Percentiles rank a stretch among this genome's conserved stretches.
phyloP scores from a whole-genome alignment of 768 basidiomycete species.

The Suillus lakei region DNA sequence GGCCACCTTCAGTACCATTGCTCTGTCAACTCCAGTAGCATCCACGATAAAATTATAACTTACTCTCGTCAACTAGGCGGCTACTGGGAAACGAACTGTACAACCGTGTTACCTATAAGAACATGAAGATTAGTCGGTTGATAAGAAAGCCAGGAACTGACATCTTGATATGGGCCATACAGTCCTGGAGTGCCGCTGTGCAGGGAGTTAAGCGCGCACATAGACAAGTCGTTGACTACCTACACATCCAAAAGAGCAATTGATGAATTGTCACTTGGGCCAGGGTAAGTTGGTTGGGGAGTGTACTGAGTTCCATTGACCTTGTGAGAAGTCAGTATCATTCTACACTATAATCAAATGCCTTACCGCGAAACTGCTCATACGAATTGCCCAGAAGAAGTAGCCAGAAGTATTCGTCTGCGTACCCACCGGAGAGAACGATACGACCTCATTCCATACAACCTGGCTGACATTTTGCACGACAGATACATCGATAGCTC shows the following conservation, averaged over 20 bases:
- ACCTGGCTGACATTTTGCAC: conserved; percentile 64
- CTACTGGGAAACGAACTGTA: conserved; percentile 63
- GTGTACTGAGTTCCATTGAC: conserved; percentile 58
- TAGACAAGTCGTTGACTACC: conserved; percentile 28
- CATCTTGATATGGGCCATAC: conserved; percentile 80
- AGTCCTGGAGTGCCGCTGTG: conserved; percentile 71
- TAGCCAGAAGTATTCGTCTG: conserved; percentile 70
- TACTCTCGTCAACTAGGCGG: conserved; percentile 69
- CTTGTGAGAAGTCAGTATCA: conserved; percentile 36
- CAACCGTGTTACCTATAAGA: conserved; percentile 63
- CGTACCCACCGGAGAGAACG: conserved; percentile 68
- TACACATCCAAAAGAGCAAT: conserved; percentile 78
- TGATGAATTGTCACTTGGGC: conserved; percentile 55
- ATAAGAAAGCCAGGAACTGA: conserved; percentile 34
- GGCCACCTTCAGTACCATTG: conserved; percentile 48
- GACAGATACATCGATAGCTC: conserved; percentile 76
- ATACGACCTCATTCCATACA: conserved; percentile 74
- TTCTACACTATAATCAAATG: conserved; percentile 1
- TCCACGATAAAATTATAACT: conserved; percentile 18
- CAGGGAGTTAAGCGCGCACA: conserved; percentile 8
- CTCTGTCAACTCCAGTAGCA: not conserved
- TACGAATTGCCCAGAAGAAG: conserved; percentile 73
- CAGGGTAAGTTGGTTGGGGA: conserved; percentile 69
- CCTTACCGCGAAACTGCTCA: conserved; percentile 59
- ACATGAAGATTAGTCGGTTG: conserved; percentile 8